phyloP scores from a whole-genome alignment of 768 basidiomycete species.

The Leccinum aurantiacum region DNA sequence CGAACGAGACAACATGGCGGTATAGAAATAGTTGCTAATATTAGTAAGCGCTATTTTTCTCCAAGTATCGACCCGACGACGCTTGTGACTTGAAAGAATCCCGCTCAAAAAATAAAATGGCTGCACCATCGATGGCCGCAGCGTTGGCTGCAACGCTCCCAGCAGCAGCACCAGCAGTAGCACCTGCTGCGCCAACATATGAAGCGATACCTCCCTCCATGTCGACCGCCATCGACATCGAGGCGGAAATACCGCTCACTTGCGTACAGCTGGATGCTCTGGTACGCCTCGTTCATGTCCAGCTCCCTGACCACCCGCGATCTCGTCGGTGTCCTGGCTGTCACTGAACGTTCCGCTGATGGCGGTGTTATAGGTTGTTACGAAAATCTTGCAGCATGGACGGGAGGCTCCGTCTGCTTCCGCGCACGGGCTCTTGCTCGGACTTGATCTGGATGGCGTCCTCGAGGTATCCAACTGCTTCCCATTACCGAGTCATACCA shows the following conservation, averaged over 20 bases:
- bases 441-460: conserved; percentile 87
- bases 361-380: conserved; percentile 63
- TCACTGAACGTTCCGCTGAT: conserved; percentile 19
- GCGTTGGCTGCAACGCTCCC: conserved; percentile 84
- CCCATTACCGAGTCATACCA: conserved; percentile 69
- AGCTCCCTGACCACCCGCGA: neutral
- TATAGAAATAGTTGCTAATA: neutral
- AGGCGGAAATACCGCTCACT: conserved; percentile 81
- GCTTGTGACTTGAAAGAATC: too few relatives aligned
- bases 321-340: conserved; percentile 1
- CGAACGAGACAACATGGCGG: conserved; percentile 55
- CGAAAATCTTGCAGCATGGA: conserved; percentile 92
- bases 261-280: conserved; percentile 83
- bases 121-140: conserved; percentile 87
- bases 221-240: conserved; percentile 91
- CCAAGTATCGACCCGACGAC: neutral
- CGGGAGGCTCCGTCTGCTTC: conserved; percentile 72
- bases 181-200: conserved; percentile 65
- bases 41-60: conserved; percentile 24
- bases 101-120: conserved; percentile 39
- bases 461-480: conserved; percentile 93
- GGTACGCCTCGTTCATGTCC: conserved; percentile 47
- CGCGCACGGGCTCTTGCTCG: conserved; percentile 83
- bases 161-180: conserved; percentile 54
- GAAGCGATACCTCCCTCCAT: conserved; percentile 91